Evolutionary conservation across 2,329 filamentous ascomycete genomes (phyloP).

Genomic region (Ceratocystis alfenasii): DNA sequence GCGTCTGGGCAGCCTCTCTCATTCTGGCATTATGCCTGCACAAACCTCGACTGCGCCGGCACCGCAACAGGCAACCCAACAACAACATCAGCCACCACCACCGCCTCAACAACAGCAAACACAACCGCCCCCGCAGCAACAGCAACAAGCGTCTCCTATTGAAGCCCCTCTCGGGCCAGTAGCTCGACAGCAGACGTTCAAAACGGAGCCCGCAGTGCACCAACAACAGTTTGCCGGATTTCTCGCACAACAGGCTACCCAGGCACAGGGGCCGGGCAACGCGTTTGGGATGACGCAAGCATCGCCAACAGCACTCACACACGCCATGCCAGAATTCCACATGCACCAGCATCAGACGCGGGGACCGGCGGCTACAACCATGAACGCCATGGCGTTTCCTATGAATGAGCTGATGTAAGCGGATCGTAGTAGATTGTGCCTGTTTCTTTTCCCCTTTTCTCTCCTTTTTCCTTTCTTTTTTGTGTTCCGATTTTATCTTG

Average conservation of each 20-base stretch:
- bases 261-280: not conserved
- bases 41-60: not conserved
- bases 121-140: not conserved
- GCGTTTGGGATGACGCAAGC: constrained; percentile 2
- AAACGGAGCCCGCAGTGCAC: not conserved
- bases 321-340: constrained; percentile 16
- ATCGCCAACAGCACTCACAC: constrained; percentile 7
- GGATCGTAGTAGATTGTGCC: not conserved
- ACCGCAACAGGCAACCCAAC: not conserved
- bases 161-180: not conserved
- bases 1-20: not conserved
- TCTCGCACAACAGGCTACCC: not conserved
- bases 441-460: not conserved
- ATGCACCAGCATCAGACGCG: constrained; percentile 4
- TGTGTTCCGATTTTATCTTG: not conserved
- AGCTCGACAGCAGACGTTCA: constrained; percentile 10
- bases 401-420: constrained; percentile 8
- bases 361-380: not conserved
- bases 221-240: constrained; percentile 5
- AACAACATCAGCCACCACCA: constrained; percentile 9
- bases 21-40: constrained; percentile 5
- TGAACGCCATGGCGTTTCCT: constrained; percentile 14
- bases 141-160: constrained; percentile 9
- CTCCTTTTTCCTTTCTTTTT: not conserved
- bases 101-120: not conserved